phyloP scores from a whole-genome alignment of 139 green algal genomes.

The Diplosphaera chodatii region DNA sequence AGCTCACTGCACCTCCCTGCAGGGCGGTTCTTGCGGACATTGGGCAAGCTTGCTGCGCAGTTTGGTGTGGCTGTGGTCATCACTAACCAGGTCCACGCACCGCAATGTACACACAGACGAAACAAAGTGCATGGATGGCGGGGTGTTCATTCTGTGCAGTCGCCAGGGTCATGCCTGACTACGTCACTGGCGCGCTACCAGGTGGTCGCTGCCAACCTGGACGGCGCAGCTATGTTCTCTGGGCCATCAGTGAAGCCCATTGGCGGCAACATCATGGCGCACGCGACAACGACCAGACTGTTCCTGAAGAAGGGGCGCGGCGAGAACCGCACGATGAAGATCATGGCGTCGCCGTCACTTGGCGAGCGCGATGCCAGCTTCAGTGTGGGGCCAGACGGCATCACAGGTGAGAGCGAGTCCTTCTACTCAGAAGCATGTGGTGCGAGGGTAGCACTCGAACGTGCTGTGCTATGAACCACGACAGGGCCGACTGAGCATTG shows the following conservation, averaged over 20 bases:
- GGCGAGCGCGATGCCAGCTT: conserved; percentile 93
- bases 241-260: conserved; percentile 92
- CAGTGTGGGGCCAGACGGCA: conserved; percentile 70
- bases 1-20: conserved; percentile 29
- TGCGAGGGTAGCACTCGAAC: too few species aligned
- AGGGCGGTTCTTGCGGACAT: conserved; percentile 78
- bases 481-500: too few species aligned
- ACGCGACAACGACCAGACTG: conserved; percentile 95
- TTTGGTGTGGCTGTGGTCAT: conserved; percentile 94
- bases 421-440: too few species aligned
- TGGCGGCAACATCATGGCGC: conserved; percentile 99
- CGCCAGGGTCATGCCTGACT: too few species aligned
- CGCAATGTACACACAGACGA: too few species aligned
- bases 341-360: conserved; percentile 85
- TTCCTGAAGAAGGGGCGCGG: conserved; percentile 85
- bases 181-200: too few species aligned
- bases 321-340: conserved; percentile 74
- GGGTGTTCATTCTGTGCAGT: too few species aligned
- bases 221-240: conserved; percentile 87
- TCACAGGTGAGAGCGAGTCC: conserved; percentile 52
- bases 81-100: conserved; percentile 84
- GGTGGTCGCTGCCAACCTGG: conserved; percentile 87
- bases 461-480: too few species aligned
- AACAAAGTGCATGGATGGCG: too few species aligned
- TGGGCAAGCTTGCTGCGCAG: conserved; percentile 91